Base-by-base conservation (phyloP, 768 basidiomycete species). In the Lactarius trivialis region DNA sequence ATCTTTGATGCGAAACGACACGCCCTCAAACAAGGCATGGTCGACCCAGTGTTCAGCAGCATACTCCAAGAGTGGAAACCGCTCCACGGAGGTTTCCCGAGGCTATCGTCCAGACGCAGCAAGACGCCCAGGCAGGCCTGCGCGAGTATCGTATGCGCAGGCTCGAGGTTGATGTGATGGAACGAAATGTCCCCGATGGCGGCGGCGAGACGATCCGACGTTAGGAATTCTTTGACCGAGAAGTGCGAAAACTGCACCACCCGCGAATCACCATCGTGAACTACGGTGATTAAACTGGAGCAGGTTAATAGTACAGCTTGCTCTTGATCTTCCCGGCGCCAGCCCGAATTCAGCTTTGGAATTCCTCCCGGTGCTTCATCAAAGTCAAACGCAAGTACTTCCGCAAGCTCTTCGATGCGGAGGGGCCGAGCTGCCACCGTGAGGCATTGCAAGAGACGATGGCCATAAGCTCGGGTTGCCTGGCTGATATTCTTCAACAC, bases 211-310 rank as follows among this genome's bases (percentile, higher is more conserved):
- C 33, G 30, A 21, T 45, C 51, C 0, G 32, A 33, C 7, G 32
- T 33, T 6, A 33, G n/a, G 8, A 30, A 33, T 19, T 54, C 53
- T 32, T 54, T 54, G 0, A 54, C 53, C 3, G 50, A 51, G 15
- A 51, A 30, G 50, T 51, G 50, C 21, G 50, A 51, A 30, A 51
- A 51, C 17, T 54, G 53, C 53, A 54, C 53, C n/a, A 54, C 34
- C 3, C n/a, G 28, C 15, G 30, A 36, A 1, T n/a, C 34, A 3
- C n/a, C 12, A 1, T 52, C 17, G 30, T 52, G 4, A 52, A 32
- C 51, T 2, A 52, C 19, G 17, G 51, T 7, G 34, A 54, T 54
- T 3, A 52, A 32, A 17, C 34, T 54, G 21, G 53, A 36, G 21
- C 53, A 54, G 1, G 34, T 34, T 1, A 34, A 54, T 3, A 54